These are phyloP conservation scores for Trichophyton mentagrophytes DNA, from an alignment of 2,329 filamentous ascomycete species.

Conservation along the genomic window DNA sequence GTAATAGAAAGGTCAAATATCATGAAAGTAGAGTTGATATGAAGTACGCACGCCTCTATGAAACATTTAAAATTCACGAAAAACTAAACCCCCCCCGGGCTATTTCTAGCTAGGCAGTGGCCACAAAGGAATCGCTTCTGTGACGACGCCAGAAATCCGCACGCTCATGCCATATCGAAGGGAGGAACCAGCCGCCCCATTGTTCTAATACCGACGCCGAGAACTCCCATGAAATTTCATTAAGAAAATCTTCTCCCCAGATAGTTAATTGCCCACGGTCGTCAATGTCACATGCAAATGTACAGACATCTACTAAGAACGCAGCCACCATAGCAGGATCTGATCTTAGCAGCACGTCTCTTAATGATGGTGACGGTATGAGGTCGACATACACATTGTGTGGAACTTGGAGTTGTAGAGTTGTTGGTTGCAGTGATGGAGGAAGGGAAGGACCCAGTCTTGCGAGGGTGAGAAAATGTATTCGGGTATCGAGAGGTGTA, in stretches of 20 bases:
- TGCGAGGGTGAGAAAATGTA: slow-evolving; percentile 23
- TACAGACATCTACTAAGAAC: slow-evolving; percentile 29
- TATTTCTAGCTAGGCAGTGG: background rate
- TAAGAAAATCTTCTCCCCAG: slow-evolving; percentile 33
- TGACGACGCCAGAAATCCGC: slow-evolving; percentile 33
- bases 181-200: slow-evolving; percentile 30
- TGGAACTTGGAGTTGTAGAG: slow-evolving; percentile 28
- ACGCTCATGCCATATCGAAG: slow-evolving; percentile 26
- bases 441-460: slow-evolving; percentile 24
- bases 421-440: slow-evolving; percentile 25
- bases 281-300: slow-evolving; percentile 24
- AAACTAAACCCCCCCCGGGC: background rate
- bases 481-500: slow-evolving; percentile 19
- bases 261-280: slow-evolving; percentile 31
- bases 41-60: too few relatives aligned
- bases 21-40: too few relatives aligned
- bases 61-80: background rate
- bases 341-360: slow-evolving; percentile 27
- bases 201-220: slow-evolving; percentile 28
- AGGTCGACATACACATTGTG: slow-evolving; percentile 34
- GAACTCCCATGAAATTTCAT: slow-evolving; percentile 34
- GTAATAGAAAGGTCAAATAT: too few relatives aligned
- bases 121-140: slow-evolving; percentile 11
- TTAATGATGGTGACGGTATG: slow-evolving; percentile 30
- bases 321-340: slow-evolving; percentile 25